Evolutionary conservation across 169 alveolate genomes (phyloP).

Genomic region (Besnoitia besnoiti): DNA sequence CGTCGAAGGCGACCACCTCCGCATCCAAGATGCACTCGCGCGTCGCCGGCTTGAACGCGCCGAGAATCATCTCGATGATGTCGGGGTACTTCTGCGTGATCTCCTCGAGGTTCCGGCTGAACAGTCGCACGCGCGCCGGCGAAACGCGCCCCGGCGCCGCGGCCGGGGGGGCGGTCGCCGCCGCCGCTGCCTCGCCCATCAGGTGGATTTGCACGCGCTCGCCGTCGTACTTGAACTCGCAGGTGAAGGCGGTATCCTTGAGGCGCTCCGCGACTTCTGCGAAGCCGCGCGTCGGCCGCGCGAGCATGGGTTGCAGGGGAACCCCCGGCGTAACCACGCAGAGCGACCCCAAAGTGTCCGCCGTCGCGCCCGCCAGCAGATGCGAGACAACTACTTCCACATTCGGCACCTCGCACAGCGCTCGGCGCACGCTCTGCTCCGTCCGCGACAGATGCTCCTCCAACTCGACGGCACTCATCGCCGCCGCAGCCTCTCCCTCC

Average conservation of each 20-base stretch:
- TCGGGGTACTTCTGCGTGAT: constrained; percentile 93
- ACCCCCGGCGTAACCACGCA: constrained; percentile 96
- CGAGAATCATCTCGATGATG: constrained; percentile 79
- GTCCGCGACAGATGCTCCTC: constrained; percentile 66
- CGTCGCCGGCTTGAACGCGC: constrained; percentile 61
- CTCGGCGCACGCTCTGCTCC: constrained; percentile 88
- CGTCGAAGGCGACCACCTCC: constrained; percentile 97
- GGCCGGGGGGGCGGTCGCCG: neutral
- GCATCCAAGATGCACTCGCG: constrained; percentile 92
- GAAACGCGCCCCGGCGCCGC: neutral
- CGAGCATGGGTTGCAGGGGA: constrained; percentile 99
- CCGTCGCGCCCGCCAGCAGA: constrained; percentile 81
- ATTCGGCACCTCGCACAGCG: constrained; percentile 92
- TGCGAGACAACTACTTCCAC: constrained; percentile 90
- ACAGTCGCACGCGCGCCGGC: constrained; percentile 75
- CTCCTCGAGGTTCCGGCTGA: constrained; percentile 94
- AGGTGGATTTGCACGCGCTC: constrained; percentile 91
- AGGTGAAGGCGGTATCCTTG: constrained; percentile 77
- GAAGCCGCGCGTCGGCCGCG: constrained; percentile 96
- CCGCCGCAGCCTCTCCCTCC: neutral
- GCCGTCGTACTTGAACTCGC: constrained; percentile 79
- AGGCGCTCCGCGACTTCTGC: constrained; percentile 76
- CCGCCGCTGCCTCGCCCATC: neutral
- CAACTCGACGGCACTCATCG: constrained; percentile 14
- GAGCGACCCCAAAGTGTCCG: constrained; percentile 78